These are phyloP conservation scores for Hypoxylon sp. DNA, from an alignment of 2,329 filamentous ascomycete genomes.

Conservation along the genomic window DNA sequence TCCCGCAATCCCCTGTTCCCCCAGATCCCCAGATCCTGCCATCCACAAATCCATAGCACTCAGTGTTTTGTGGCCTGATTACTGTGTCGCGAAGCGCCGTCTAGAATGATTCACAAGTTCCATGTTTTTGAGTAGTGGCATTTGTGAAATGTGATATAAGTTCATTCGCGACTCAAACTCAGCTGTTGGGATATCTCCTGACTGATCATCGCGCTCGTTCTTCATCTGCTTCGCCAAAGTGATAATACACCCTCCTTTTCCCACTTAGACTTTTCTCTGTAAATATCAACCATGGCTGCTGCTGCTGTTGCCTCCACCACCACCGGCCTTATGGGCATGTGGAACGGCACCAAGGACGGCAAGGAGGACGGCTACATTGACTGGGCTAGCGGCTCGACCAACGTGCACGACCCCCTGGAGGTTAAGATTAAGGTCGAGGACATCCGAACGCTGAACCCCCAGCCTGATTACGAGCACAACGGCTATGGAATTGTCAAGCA, in stretches of 20 bases:
- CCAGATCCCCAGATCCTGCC: slow-evolving; percentile 38
- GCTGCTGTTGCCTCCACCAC: slow-evolving; percentile 42
- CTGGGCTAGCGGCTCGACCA: slow-evolving; percentile 45
- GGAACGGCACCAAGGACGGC: slow-evolving; percentile 47
- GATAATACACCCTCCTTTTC: slow-evolving; percentile 6
- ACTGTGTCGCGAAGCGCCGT: neutral
- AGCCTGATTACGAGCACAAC: slow-evolving; percentile 41
- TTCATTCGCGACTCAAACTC: slow-evolving; percentile 13
- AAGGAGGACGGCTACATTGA: slow-evolving; percentile 44
- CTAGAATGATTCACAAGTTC: neutral
- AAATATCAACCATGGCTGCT: slow-evolving; percentile 42
- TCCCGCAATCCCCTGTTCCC: slow-evolving; percentile 38
- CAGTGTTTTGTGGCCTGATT: slow-evolving; percentile 14
- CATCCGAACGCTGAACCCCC: slow-evolving; percentile 42
- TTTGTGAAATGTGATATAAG: slow-evolving; percentile 31
- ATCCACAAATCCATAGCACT: slow-evolving; percentile 37
- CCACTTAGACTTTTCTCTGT: slow-evolving; percentile 4
- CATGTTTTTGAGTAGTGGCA: slow-evolving; percentile 6
- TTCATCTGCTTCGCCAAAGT: slow-evolving; percentile 10
- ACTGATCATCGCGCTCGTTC: slow-evolving; percentile 14
- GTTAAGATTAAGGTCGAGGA: slow-evolving; percentile 46
- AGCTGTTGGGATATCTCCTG: slow-evolving; percentile 2
- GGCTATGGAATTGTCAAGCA: slow-evolving; percentile 47
- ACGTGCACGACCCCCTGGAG: slow-evolving; percentile 45
- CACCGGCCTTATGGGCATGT: slow-evolving; percentile 48